These are phyloP conservation scores for Rubus idaeus DNA, from an alignment of 306 rosid species.

Conservation along the genomic window DNA sequence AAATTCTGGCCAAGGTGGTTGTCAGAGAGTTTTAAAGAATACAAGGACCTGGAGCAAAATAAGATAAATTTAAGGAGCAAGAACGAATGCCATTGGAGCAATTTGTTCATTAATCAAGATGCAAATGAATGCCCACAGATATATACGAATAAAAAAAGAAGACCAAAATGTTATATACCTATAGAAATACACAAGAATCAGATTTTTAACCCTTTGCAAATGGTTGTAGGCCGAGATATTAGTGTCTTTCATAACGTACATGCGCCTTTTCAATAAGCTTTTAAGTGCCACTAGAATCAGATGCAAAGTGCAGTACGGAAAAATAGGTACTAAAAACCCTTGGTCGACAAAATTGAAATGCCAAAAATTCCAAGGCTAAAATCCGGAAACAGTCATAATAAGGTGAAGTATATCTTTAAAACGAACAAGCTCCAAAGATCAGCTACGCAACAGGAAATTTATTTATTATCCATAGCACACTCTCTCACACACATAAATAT, in stretches of 20 bases:
- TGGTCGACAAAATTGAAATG: background rate
- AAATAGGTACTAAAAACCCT: background rate
- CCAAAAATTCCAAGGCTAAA: background rate
- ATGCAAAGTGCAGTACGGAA: background rate
- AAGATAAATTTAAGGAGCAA: slow-evolving; percentile 20
- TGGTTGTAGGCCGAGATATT: background rate
- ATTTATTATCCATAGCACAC: background rate
- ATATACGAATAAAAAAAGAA: background rate
- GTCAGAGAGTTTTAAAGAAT: slow-evolving; percentile 60
- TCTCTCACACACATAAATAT: too few relatives aligned
- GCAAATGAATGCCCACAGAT: slow-evolving; percentile 5
- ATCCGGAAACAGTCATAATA: background rate
- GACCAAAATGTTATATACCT: background rate
- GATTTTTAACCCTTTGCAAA: background rate
- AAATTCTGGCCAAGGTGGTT: slow-evolving; percentile 55
- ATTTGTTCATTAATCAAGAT: background rate
- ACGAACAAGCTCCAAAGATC: slow-evolving; percentile 1
- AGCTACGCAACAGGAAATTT: slow-evolving; percentile 3
- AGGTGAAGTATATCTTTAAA: background rate
- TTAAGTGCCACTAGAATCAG: background rate
- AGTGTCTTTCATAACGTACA: background rate
- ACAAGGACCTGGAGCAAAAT: slow-evolving; percentile 57
- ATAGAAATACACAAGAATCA: slow-evolving; percentile 4
- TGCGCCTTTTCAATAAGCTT: background rate
- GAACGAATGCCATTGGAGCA: background rate